Evolutionary conservation across 179 eudicot genomes (phyloP).

Genomic region (Corrigiola litoralis): DNA sequence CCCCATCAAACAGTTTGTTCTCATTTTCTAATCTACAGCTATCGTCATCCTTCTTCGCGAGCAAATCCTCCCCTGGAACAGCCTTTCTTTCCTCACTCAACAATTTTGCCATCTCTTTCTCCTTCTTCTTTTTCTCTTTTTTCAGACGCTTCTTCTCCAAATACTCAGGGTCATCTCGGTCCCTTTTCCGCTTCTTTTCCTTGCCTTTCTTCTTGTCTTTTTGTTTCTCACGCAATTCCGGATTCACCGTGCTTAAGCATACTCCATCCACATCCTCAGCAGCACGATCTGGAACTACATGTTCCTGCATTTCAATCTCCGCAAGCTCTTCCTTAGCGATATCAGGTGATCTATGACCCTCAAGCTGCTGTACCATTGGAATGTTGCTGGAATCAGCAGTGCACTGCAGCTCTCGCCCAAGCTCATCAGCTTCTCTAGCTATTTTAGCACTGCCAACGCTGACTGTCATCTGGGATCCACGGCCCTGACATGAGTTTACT

Average conservation of each 20-base stretch:
- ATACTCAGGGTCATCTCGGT: slow-evolving; percentile 62
- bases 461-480: slow-evolving; percentile 80
- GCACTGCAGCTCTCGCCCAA: slow-evolving; percentile 76
- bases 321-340: slow-evolving; percentile 21
- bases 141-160: slow-evolving; percentile 66
- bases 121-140: slow-evolving; percentile 78
- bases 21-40: not conserved
- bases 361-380: slow-evolving; percentile 18
- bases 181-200: slow-evolving; percentile 57
- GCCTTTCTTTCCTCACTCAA: slow-evolving; percentile 22
- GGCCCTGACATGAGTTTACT: slow-evolving; percentile 84
- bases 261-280: slow-evolving; percentile 29
- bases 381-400: slow-evolving; percentile 89
- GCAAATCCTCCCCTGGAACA: not conserved
- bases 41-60: not conserved
- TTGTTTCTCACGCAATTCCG: slow-evolving; percentile 21
- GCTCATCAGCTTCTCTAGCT: slow-evolving; percentile 57
- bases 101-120: slow-evolving; percentile 63
- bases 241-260: slow-evolving; percentile 25
- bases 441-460: slow-evolving; percentile 87
- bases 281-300: slow-evolving; percentile 14
- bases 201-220: slow-evolving; percentile 43
- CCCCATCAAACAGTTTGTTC: slow-evolving; percentile 5
- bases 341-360: slow-evolving; percentile 34
- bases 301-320: slow-evolving; percentile 13